A percentile compares a stretch with the other conserved stretches of the same genome.
Conservation (phyloP, 352 stramenopile genomes). For the Pythium brassicae region DNA sequence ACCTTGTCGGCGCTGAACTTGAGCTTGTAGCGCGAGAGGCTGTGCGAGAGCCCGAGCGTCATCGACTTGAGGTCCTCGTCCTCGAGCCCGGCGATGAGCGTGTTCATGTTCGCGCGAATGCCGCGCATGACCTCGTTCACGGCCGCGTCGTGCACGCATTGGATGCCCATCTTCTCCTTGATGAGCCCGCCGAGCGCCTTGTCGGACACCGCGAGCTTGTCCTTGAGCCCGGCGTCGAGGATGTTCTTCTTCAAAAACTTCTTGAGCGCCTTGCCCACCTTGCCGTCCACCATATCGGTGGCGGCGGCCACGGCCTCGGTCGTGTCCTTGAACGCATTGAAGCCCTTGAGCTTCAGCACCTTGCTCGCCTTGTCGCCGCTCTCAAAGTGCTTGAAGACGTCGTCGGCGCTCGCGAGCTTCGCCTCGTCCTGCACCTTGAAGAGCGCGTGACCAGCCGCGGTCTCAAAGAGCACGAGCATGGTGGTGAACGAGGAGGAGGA, state of each 20-base stretch:
- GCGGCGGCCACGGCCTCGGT: slow-evolving; percentile 97
- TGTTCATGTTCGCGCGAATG: slow-evolving; percentile 95
- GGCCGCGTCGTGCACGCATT: slow-evolving; percentile 88
- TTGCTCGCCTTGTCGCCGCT: slow-evolving; percentile 88
- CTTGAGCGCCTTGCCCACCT: slow-evolving; percentile 96
- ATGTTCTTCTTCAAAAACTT: slow-evolving; percentile 99
- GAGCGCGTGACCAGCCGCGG: slow-evolving; percentile 97
- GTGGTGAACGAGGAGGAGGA: background rate
- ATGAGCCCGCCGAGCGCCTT: slow-evolving; percentile 94
- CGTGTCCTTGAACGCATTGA: slow-evolving; percentile 99
- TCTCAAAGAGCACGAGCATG: slow-evolving; percentile 99
- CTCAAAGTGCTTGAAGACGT: slow-evolving; percentile 92
- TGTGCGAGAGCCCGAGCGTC: slow-evolving; percentile 98
- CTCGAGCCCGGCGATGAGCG: slow-evolving; percentile 89
- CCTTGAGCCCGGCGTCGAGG: slow-evolving; percentile 89
- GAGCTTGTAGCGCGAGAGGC: slow-evolving; percentile 98
- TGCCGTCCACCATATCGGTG: slow-evolving; percentile 97
- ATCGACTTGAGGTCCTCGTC: slow-evolving; percentile 94
- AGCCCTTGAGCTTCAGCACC: slow-evolving; percentile 95
- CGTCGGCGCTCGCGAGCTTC: slow-evolving; percentile 87
- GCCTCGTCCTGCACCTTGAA: slow-evolving; percentile 98
- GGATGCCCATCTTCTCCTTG: slow-evolving; percentile 97
- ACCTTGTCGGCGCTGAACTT: slow-evolving; percentile 99
- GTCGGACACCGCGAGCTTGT: slow-evolving; percentile 97
- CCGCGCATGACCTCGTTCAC: slow-evolving; percentile 96